Base-by-base conservation (phyloP, 208 protist species). In the Crithidia acanthocephali region DNA sequence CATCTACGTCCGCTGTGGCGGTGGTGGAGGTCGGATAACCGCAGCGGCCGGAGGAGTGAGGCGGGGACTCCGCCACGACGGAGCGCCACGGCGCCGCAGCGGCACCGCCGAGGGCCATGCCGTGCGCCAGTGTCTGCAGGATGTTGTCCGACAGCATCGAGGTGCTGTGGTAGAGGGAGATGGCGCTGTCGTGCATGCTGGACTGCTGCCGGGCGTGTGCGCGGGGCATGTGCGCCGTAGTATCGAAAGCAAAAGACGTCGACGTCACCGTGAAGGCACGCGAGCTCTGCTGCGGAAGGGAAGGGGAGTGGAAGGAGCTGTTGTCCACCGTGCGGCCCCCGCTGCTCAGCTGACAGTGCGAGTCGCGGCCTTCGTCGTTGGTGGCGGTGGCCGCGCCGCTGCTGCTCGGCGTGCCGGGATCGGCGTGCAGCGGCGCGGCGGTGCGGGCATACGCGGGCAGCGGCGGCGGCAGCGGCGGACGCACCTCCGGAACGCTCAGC, bases 91-190 rank as follows among this genome's bases (percentile, higher is more conserved):
- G 48, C 45, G 16, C 44, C 2, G 56, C 28, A 11, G 42, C 20
- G 0, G 30, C 65, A 3, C 71, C 77, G 0, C 70, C 59, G 16
- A 82, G 70, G 7, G 77, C 77, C 77, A 82, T 76, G 22, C 77
- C 77, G 53, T 78, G 77, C 18, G 57, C 42, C 32, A 82, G 52
- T 6, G 77, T 82, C 51, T 74, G 77, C 48, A 76, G 47, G 23
- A 77, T 47, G 22, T 63, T 61, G 48, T 82, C 66, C 2, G 62
- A 71, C 16, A 63, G 53, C 57, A 72, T 52, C 23, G 53, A 52
- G 7, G 72, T 72, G 59, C 65, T 62, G 32, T 63, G 65, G 28
- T 50, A 55, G 27, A 68, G 30, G 51, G 72, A 72, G 32, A 52
- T 44, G 37, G 50, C 48, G 48, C 72, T 71, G 63, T 67, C 56